Base-by-base conservation (phyloP, 768 basidiomycete species). In the Leccinum obscurum region DNA sequence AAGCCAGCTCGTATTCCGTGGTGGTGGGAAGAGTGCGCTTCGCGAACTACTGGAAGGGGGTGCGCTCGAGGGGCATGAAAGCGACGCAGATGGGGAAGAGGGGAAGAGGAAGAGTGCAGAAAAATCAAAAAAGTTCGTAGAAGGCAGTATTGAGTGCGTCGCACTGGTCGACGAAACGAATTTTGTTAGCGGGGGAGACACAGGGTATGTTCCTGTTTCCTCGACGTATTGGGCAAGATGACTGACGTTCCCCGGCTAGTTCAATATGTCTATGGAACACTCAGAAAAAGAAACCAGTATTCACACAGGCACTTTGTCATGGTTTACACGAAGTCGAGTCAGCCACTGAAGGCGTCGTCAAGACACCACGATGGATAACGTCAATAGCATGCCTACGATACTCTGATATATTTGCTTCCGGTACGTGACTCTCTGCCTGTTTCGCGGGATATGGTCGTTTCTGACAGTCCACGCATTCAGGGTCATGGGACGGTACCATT, bases 121-220 rank as follows among this genome's bases (percentile, higher is more conserved):
- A 13, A 69, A 61, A 24, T 68, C 67, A 46, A 76, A 76, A 62
- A 69, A 67, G 57, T 96, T 88, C 66, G 78, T 94, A 9, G 97
- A 98, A 72, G 96, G 95, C 0, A 94, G 92, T 67, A 79, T 98
- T 54, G 95, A 98, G 58, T 89, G 88, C 64, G 89, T 96, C 15
- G 88, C 91, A 14, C 95, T 98, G 95, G 81, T 99, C 56, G 97
- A 99, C 72, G 96, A 98, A 76, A 84, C 84, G 35, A 92, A 88
- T 6, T 95, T 98, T 71, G 76, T 98, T 39, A 95, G 87, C 63
- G 96, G 96, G 1, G 97, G 97, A 4, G 95, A 99, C 73, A 95
- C 92, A 69, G 97, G 96, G 95, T 95, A 73, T 61, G 90, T 53
- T 39, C 52, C 30, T 24, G 6, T 58, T 35, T 41, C 48, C 49